phyloP scores from a whole-genome alignment of 2,329 filamentous ascomycete species.

The Knufia fluminis region DNA sequence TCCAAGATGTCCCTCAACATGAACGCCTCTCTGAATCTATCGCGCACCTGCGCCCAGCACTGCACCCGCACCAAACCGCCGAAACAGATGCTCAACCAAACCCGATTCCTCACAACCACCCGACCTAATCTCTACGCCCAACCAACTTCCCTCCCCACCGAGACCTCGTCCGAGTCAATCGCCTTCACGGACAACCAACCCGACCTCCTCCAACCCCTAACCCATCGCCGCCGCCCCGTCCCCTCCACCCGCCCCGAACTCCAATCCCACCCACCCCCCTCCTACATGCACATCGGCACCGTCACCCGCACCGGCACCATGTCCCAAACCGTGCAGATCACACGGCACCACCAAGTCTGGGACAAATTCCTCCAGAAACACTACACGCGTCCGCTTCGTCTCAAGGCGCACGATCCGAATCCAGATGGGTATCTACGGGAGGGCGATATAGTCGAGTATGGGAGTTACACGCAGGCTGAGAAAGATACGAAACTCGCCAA shows the following conservation, averaged over 20 bases:
- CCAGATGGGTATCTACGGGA: slow-evolving; percentile 14
- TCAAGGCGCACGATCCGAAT: slow-evolving; percentile 20
- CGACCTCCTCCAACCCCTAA: not conserved
- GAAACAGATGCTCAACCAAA: not conserved
- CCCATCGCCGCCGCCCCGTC: not conserved
- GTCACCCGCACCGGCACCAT: slow-evolving; percentile 10
- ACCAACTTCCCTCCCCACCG: not conserved
- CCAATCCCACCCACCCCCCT: slow-evolving; percentile 3
- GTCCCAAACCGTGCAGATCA: slow-evolving; percentile 6
- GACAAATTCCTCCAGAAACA: slow-evolving; percentile 19
- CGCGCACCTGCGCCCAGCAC: slow-evolving; percentile 4
- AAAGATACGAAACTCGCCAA: slow-evolving; percentile 9
- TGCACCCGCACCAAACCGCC: not conserved
- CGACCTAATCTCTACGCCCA: not conserved
- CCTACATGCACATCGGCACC: slow-evolving; percentile 8
- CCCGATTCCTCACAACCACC: slow-evolving; percentile 5
- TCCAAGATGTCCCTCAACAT: not conserved
- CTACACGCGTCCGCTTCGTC: slow-evolving; percentile 15
- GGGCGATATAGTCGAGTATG: slow-evolving; percentile 20
- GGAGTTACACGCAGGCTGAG: slow-evolving; percentile 13
- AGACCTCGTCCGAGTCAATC: not conserved
- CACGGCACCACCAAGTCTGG: slow-evolving; percentile 11
- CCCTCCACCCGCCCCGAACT: not conserved
- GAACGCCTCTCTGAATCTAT: not conserved
- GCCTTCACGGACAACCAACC: not conserved